Conservation (phyloP, 345 rosid species). For the Geranium brycei region DNA sequence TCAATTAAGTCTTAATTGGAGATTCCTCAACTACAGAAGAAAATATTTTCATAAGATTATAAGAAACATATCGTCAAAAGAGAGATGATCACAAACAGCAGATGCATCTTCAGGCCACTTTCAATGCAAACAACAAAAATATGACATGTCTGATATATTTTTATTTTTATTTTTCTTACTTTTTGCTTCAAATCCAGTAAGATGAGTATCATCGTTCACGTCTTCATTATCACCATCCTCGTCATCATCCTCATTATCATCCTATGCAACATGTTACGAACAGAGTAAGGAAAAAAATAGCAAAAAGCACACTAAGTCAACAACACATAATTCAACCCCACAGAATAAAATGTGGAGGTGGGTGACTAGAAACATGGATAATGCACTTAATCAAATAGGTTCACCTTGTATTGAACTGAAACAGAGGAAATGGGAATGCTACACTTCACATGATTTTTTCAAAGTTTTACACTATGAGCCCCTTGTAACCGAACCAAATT, state of each 20-base stretch:
- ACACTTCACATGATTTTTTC: neutral
- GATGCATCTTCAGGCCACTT: neutral
- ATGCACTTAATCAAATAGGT: neutral
- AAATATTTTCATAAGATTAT: neutral
- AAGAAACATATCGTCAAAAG: neutral
- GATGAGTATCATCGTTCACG: slow-evolving; percentile 23
- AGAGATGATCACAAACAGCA: neutral
- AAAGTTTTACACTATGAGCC: neutral
- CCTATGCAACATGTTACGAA: slow-evolving; percentile 5
- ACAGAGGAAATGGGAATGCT: neutral
- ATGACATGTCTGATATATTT: neutral
- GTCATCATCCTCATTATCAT: slow-evolving; percentile 16
- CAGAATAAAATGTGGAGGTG: neutral
- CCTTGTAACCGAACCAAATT: no score
- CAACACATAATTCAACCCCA: neutral
- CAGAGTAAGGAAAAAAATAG: neutral
- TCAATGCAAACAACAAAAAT: neutral
- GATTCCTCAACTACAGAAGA: neutral
- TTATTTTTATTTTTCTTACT: slow-evolving; percentile 32
- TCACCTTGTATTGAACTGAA: neutral
- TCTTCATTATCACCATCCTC: slow-evolving; percentile 32
- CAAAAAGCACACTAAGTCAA: neutral
- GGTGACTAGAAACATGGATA: neutral
- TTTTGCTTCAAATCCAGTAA: slow-evolving; percentile 36
- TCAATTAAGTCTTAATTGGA: no score